A percentile compares a stretch with the other conserved stretches of the same genome.
These are phyloP conservation scores for Blastobotrys americana DNA, from an alignment of 805 yeast species.

Conservation along the genomic window DNA sequence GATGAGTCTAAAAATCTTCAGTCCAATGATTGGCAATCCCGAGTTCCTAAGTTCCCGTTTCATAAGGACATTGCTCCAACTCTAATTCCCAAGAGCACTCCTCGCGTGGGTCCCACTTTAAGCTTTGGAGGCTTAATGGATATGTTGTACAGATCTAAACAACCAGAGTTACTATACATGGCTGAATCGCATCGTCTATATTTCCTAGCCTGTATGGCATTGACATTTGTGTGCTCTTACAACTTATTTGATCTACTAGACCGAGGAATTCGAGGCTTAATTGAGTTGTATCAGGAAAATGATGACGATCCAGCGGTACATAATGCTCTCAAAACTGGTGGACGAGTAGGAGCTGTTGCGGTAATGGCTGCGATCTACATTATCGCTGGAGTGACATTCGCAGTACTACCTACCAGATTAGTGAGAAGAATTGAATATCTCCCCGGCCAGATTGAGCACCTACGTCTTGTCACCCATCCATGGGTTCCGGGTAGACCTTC, in stretches of 20 bases:
- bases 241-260: slow-evolving; percentile 50
- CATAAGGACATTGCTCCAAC: slow-evolving; percentile 59
- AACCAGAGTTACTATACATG: slow-evolving; percentile 73
- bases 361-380: slow-evolving; percentile 33
- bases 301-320: slow-evolving; percentile 37
- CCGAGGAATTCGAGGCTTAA: slow-evolving; percentile 46
- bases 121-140: slow-evolving; percentile 57
- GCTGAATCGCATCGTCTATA: slow-evolving; percentile 77
- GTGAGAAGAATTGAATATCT: slow-evolving; percentile 71
- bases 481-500: slow-evolving; percentile 67
- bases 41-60: slow-evolving; percentile 62
- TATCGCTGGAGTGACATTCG: slow-evolving; percentile 38
- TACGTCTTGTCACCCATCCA: slow-evolving; percentile 69
- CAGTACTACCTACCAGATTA: slow-evolving; percentile 59
- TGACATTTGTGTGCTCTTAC: slow-evolving; percentile 64
- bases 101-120: slow-evolving; percentile 52
- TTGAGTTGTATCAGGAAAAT: slow-evolving; percentile 47
- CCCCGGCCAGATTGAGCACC: slow-evolving; percentile 45
- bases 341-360: slow-evolving; percentile 33
- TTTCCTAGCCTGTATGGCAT: slow-evolving; percentile 59
- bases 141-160: slow-evolving; percentile 44
- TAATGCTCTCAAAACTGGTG: slow-evolving; percentile 32
- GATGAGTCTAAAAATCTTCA: slow-evolving; percentile 18
- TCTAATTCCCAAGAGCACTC: slow-evolving; percentile 67
- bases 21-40: slow-evolving; percentile 44